These are phyloP conservation scores for Myrica gale DNA, from an alignment of 306 rosid genomes.

Conservation along the genomic window DNA sequence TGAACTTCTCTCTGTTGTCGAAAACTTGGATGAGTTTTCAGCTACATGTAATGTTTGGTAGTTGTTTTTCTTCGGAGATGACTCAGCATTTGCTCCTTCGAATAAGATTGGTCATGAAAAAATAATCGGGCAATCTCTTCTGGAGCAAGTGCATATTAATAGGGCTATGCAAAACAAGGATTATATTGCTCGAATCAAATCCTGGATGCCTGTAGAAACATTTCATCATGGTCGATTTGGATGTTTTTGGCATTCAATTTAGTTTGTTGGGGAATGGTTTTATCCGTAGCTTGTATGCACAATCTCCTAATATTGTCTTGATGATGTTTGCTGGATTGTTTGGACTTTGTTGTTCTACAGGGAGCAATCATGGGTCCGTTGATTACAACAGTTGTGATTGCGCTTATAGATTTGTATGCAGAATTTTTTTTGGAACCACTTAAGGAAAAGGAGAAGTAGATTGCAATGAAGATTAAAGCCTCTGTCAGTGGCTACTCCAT, in stretches of 20 bases:
- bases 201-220: neutral
- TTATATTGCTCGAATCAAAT: neutral
- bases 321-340: neutral
- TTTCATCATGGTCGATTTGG: neutral
- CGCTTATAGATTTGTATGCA: constrained; percentile 79
- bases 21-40: neutral
- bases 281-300: neutral
- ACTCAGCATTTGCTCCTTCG: neutral
- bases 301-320: neutral
- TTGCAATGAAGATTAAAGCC: constrained; percentile 30
- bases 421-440: constrained; percentile 80
- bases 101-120: neutral
- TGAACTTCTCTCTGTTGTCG: neutral
- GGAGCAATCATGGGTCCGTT: constrained; percentile 99
- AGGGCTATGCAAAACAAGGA: neutral
- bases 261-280: neutral
- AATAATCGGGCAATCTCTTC: neutral
- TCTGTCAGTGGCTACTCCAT: constrained; percentile 15
- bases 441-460: constrained; percentile 40
- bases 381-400: constrained; percentile 89
- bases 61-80: neutral
- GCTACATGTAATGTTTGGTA: neutral
- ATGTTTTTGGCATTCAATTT: neutral
- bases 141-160: neutral
- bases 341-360: constrained; percentile 33